phyloP scores from a whole-genome alignment of 2,329 filamentous ascomycete genomes.

The Ophiostoma sp. region DNA sequence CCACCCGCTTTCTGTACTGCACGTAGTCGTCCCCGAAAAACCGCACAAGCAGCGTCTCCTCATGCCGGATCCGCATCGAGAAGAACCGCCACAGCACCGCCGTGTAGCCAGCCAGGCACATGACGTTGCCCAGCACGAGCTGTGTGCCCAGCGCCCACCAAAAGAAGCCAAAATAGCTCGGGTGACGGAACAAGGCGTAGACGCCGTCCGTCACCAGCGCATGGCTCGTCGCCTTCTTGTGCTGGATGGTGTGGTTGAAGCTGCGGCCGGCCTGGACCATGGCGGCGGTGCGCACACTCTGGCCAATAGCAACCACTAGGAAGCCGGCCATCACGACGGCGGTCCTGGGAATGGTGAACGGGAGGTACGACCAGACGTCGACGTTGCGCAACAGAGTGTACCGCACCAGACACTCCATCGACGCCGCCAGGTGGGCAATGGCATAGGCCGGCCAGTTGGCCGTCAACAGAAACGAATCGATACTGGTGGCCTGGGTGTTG shows the following conservation, averaged over 20 bases:
- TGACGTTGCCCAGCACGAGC: constrained; percentile 77
- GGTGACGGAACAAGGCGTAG: constrained; percentile 76
- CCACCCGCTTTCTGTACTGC: constrained; percentile 68
- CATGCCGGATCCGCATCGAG: constrained; percentile 66
- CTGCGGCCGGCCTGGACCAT: constrained; percentile 88
- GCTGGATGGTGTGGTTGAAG: constrained; percentile 88
- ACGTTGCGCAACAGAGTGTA: constrained; percentile 53
- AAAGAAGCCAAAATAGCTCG: constrained; percentile 97
- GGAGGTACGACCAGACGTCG: constrained; percentile 40
- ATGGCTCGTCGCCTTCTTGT: constrained; percentile 66
- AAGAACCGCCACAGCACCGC: constrained; percentile 87
- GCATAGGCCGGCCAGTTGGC: constrained; percentile 84
- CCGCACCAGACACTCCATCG: constrained; percentile 69
- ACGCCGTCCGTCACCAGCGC: constrained; percentile 79
- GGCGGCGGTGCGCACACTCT: constrained; percentile 73
- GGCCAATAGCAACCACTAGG: constrained; percentile 65
- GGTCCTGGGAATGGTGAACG: constrained; percentile 40
- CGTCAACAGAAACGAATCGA: constrained; percentile 78
- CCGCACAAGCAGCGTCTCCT: constrained; percentile 73
- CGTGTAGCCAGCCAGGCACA: constrained; percentile 75
- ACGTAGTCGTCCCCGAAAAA: constrained; percentile 87
- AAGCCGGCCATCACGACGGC: constrained; percentile 58
- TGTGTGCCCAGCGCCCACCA: constrained; percentile 98
- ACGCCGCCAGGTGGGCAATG: constrained; percentile 74
- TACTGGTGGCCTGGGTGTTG: constrained; percentile 72